A percentile compares a stretch with the other conserved stretches of the same genome.
phyloP scores from a whole-genome alignment of 2,329 filamentous ascomycete species.

The Fusarium pseudocircinatum region DNA sequence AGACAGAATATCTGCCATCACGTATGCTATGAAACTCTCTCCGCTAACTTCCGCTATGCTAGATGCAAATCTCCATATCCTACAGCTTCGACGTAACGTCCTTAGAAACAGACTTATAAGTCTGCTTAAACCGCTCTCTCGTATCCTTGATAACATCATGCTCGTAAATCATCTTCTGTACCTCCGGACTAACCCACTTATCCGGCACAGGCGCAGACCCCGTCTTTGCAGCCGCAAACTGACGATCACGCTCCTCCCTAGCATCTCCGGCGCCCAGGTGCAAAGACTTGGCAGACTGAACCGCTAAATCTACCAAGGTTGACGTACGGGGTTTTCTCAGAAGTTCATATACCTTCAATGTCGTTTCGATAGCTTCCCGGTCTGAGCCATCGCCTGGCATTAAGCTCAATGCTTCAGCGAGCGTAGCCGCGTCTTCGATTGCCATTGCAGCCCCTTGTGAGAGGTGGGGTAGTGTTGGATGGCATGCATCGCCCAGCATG shows the following conservation, averaged over 20 bases:
- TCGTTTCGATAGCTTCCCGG: neutral
- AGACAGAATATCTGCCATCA: fast-evolving
- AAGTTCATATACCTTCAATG: neutral
- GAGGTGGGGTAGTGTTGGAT: slow-evolving; percentile 10
- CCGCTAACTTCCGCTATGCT: neutral
- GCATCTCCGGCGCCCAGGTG: neutral
- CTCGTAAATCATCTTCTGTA: slow-evolving; percentile 26
- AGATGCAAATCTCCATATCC: neutral
- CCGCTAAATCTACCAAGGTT: slow-evolving; percentile 5
- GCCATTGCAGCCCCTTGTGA: slow-evolving; percentile 19
- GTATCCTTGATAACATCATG: slow-evolving; percentile 11
- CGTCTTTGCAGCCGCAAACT: slow-evolving; percentile 4
- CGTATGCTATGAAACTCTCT: neutral
- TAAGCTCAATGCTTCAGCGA: neutral
- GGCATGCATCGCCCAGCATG: slow-evolving; percentile 12
- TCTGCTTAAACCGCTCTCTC: neutral
- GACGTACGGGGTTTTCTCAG: slow-evolving; percentile 1
- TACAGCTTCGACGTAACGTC: neutral
- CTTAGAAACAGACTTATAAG: neutral
- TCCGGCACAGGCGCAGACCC: slow-evolving; percentile 2
- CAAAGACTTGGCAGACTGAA: neutral
- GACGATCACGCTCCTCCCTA: slow-evolving; percentile 5
- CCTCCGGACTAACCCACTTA: slow-evolving; percentile 25
- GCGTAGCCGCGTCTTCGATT: neutral
- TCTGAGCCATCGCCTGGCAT: neutral